Base-by-base conservation (phyloP, 78 protist species). In the Planoprotostelium fungivorum region DNA sequence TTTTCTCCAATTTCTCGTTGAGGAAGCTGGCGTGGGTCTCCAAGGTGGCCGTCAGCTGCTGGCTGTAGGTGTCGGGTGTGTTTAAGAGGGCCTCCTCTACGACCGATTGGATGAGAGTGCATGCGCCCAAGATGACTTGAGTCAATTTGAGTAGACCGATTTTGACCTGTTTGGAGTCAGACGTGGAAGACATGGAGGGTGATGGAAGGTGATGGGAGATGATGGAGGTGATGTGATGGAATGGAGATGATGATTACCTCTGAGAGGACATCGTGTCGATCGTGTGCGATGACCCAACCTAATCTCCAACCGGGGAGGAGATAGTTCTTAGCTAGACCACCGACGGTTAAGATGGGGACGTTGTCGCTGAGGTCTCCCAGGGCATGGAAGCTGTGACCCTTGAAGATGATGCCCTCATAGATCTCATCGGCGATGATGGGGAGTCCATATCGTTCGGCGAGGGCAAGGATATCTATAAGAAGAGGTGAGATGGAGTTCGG, bases 271-370 rank as follows among this genome's bases (percentile, higher is more conserved):
- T 91, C 37, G 51, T 88, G 35, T 38, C 94, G 92, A 88, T 98
- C 98, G 87, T 96, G 94, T 35, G 95, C 38, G 5, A 92, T 38
- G 37, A 96, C 28, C 99, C 99, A 98, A 38, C 99, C 99, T 5
- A 98, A 38, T 38, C 99, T 90, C 98, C 98, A 97, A 34, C 99
- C 99, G 35, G 99, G 99, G 1, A 98, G 98, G 28, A 97, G 84
- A 38, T 38, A 98, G 84, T 89, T 93, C 93, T 98, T 98, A 38
- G 99, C 99, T 37, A 98, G 89, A 84, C 99, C 99, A 86, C 99
- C 98, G 88, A 94, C 87, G 1, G 95, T n/a, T n/a, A 96, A 34
- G 0, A 92, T 28, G 34, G 98, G 98, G 25, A 96, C 98, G 9
- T 84, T 87, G 25, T 39, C 35, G 0, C 97, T 38, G 25, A 96